These are phyloP conservation scores for Arthroderma uncinatum DNA, from an alignment of 2,329 filamentous ascomycete species.

Conservation along the genomic window DNA sequence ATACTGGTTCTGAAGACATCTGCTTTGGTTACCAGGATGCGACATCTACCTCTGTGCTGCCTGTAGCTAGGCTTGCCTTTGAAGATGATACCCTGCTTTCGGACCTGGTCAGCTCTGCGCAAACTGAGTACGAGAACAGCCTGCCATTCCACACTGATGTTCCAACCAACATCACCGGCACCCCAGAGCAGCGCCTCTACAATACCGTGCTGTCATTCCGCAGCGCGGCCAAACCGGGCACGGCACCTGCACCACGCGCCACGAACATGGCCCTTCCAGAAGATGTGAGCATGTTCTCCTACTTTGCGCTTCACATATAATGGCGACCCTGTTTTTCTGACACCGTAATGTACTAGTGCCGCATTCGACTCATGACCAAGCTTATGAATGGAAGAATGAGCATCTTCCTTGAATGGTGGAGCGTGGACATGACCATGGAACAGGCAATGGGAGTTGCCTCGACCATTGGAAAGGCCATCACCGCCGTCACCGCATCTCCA, in stretches of 20 bases:
- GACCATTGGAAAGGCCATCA: slow-evolving; percentile 45
- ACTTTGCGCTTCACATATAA: neutral
- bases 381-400: slow-evolving; percentile 25
- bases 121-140: slow-evolving; percentile 12
- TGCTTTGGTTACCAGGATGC: slow-evolving; percentile 36
- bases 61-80: slow-evolving; percentile 22
- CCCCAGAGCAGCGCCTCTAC: slow-evolving; percentile 22
- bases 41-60: slow-evolving; percentile 16
- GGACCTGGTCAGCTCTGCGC: slow-evolving; percentile 22
- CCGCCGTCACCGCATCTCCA: slow-evolving; percentile 36
- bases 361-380: slow-evolving; percentile 28
- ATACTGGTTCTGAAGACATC: slow-evolving; percentile 39
- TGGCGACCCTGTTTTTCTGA: neutral
- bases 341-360: slow-evolving; percentile 20
- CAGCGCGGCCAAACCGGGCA: slow-evolving; percentile 20
- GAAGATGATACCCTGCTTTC: slow-evolving; percentile 22
- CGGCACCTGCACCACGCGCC: slow-evolving; percentile 16
- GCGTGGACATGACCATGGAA: slow-evolving; percentile 27
- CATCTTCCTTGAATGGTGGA: slow-evolving; percentile 32
- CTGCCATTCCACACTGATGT: slow-evolving; percentile 10
- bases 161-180: slow-evolving; percentile 3
- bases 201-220: slow-evolving; percentile 30
- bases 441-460: slow-evolving; percentile 39
- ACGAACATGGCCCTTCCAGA: slow-evolving; percentile 24
- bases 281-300: slow-evolving; percentile 21